Evolutionary conservation across 2,329 filamentous ascomycete genomes (phyloP).

Genomic region (Aspergillus fumigatus): DNA sequence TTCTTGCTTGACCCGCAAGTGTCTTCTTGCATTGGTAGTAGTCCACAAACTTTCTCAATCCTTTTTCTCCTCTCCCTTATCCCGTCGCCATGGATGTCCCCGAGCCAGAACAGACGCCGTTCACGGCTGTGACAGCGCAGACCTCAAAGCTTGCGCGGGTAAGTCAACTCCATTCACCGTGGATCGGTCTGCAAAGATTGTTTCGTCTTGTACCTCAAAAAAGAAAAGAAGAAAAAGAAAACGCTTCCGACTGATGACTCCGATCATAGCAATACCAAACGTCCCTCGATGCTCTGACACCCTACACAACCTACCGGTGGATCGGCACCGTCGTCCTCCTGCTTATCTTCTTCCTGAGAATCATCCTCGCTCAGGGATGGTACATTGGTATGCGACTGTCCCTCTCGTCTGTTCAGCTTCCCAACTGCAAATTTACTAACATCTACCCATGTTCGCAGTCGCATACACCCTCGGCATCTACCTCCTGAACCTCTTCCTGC

Average conservation of each 20-base stretch:
- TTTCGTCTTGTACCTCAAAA: neutral
- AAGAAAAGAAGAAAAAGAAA: no score
- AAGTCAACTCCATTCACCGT: constrained; percentile 17
- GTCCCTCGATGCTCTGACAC: constrained; percentile 88
- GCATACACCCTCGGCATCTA: constrained; percentile 98
- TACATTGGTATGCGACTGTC: constrained; percentile 71
- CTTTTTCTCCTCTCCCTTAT: neutral
- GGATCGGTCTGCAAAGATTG: neutral
- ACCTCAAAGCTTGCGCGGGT: constrained; percentile 52
- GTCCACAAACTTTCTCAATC: neutral
- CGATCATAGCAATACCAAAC: constrained; percentile 77
- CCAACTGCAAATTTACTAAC: neutral
- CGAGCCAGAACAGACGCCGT: constrained; percentile 86
- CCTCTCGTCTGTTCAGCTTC: neutral
- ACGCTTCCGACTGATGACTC: neutral
- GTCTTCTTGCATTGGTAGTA: neutral
- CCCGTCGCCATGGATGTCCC: constrained; percentile 69
- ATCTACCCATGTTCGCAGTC: constrained; percentile 50
- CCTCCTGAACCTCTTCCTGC: constrained; percentile 97
- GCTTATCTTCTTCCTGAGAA: constrained; percentile 78
- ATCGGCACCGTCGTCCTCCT: constrained; percentile 71
- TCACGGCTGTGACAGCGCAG: constrained; percentile 82
- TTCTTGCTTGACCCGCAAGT: neutral
- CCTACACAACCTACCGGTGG: constrained; percentile 88
- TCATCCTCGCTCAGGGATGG: constrained; percentile 92